Base-by-base conservation (phyloP, 192 early-diverging fungal genomes). In the Lunasporangiospora selenospora region DNA sequence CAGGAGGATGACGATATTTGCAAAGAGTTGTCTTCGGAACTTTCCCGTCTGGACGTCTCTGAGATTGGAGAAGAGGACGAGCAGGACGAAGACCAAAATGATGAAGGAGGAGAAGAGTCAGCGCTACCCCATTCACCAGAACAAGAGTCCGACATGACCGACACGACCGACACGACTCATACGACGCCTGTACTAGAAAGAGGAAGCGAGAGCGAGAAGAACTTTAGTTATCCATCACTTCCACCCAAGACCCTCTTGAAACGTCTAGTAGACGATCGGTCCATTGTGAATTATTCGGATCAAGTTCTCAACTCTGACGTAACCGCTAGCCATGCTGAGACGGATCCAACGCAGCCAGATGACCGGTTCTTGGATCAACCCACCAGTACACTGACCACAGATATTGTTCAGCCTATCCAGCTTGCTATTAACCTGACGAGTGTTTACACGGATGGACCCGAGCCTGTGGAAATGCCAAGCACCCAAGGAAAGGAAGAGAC, bases 311-410 rank as follows among this genome's bases (percentile, higher is more conserved):
- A n/a, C n/a, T n/a, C n/a, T n/a, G n/a, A n/a, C n/a, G n/a, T n/a
- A n/a, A n/a, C n/a, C n/a, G 40, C 54, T 12, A 73, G 53, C 26
- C 69, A 63, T 8, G 8, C 47, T 2, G 54, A 45, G 30, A 73
- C 69, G 12, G 69, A 73, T n/a, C 37, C 33, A 7, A 73, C 69
- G 7, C 69, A 73, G 26, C 69, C 69, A 24, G 69, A 73, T 18
- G 61, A 57, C 11, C 18, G 38, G 9, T 73, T 73, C 36, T 39
- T 73, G 15, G 69, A 52, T 18, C 24, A 29, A 0, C 58, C 55
- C 3, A 27, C 18, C 18, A 48, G 32, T 19, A 44, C 60, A 4
- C 24, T 18, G 6, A 13, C 34, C 0, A 53, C 55, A 2, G 69
- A 63, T 16, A 24, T 43, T 4, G 40, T 32, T 9, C 31, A 40